Percentiles rank a stretch among this genome's conserved stretches.
Evolutionary conservation across 108 stramenopile genomes (phyloP).

Genomic region (Aureococcus anophagefferens): DNA sequence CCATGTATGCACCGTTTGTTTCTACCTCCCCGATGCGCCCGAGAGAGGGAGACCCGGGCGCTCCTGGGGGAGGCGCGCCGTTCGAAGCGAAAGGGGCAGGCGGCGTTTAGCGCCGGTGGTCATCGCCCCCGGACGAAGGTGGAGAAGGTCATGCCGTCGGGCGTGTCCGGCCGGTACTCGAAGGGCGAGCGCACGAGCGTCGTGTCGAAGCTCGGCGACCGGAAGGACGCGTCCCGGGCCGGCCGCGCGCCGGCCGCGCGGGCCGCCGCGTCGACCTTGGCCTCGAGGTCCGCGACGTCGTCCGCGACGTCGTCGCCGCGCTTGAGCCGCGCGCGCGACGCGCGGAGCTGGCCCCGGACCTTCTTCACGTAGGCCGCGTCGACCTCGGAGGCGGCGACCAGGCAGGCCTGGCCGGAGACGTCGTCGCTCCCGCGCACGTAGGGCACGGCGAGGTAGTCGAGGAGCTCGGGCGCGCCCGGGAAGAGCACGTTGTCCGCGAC

Average conservation of each 20-base stretch:
- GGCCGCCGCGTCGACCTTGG: no score
- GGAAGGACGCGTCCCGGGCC: not conserved
- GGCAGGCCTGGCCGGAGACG: not conserved
- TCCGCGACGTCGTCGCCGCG: no score
- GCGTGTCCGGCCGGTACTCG: not conserved
- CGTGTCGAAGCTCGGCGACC: not conserved
- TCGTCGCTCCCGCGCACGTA: not conserved
- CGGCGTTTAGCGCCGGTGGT: no score
- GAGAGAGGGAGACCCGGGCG: no score
- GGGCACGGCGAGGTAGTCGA: not conserved
- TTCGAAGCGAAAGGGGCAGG: no score
- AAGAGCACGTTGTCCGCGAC: slow-evolving; percentile 2
- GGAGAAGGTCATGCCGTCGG: not conserved
- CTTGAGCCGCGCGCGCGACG: no score
- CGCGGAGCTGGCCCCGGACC: no score
- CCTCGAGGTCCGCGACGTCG: no score
- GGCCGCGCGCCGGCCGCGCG: not conserved
- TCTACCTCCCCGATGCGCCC: no score
- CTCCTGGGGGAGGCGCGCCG: no score
- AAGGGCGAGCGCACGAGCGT: not conserved
- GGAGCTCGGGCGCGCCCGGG: not conserved
- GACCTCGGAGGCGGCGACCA: not conserved
- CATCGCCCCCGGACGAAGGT: not conserved
- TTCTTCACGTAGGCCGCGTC: no score
- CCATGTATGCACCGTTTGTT: no score